Evolutionary conservation across 78 protist species (phyloP).

Genomic region (Acrasis kona): DNA sequence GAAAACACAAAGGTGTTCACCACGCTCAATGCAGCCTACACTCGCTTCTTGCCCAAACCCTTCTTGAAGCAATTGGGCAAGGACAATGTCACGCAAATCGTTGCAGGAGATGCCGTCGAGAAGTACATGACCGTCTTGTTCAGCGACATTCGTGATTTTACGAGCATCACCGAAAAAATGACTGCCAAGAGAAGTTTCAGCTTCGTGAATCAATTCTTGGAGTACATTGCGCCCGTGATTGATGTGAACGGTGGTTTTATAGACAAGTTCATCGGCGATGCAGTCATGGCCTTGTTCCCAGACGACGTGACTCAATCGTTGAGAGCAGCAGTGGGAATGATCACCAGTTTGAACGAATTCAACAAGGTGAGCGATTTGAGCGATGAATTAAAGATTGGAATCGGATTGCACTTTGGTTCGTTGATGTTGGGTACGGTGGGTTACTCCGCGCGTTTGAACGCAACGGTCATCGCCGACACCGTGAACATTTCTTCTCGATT

Average conservation of each 20-base stretch:
- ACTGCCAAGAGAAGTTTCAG: not conserved
- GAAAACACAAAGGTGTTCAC: not conserved
- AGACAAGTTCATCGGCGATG: constrained; percentile 47
- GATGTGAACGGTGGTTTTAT: constrained; percentile 24
- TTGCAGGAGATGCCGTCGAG: not conserved
- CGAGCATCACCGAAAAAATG: not conserved
- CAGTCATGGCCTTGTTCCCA: constrained; percentile 32
- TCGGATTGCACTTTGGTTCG: constrained; percentile 33
- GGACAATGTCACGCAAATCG: not conserved
- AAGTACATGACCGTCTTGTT: not conserved
- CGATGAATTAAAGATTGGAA: constrained; percentile 12
- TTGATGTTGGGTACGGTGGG: constrained; percentile 38
- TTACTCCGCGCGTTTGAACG: constrained; percentile 14
- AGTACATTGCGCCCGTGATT: not conserved
- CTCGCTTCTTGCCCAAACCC: not conserved
- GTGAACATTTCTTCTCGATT: constrained; percentile 42
- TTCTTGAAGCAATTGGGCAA: not conserved
- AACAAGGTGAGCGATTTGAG: not conserved
- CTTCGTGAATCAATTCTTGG: not conserved
- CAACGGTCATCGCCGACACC: constrained; percentile 29
- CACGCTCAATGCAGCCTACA: not conserved
- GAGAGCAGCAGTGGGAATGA: constrained; percentile 14
- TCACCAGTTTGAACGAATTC: not conserved
- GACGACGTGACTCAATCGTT: not conserved
- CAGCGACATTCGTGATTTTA: not conserved